Percentiles rank a stretch among this genome's conserved stretches.
phyloP scores from a whole-genome alignment of 345 rosid genomes.

The Brassica rapa region DNA sequence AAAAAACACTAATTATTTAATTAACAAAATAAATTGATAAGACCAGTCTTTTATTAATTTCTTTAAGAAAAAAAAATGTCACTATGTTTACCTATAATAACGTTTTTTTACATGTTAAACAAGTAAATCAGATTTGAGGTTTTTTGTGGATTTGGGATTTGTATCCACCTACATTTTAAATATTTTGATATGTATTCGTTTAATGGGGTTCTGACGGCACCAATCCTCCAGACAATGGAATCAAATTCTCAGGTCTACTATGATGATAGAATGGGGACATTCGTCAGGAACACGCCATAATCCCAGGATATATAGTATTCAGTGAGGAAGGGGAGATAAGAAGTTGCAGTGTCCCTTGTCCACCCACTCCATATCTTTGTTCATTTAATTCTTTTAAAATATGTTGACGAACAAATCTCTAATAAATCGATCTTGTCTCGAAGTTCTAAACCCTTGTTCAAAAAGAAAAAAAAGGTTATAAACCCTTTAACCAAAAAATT shows the following conservation, averaged over 20 bases:
- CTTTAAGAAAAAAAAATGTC: too few relatives aligned
- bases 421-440: background rate
- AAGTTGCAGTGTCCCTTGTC: slow-evolving; percentile 38
- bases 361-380: slow-evolving; percentile 18
- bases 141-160: background rate
- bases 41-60: too few relatives aligned
- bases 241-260: background rate
- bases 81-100: too few relatives aligned
- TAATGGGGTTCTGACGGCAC: background rate
- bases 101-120: too few relatives aligned
- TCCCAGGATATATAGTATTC: background rate
- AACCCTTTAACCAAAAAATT: too few relatives aligned
- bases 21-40: too few relatives aligned
- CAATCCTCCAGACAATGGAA: background rate
- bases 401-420: background rate
- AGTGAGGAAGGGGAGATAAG: slow-evolving; percentile 27
- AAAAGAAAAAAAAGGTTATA: too few relatives aligned
- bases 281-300: background rate
- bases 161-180: background rate
- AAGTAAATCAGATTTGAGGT: too few relatives aligned
- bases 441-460: background rate
- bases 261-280: background rate
- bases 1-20: too few relatives aligned
- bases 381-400: background rate
- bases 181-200: background rate